Base-by-base conservation (phyloP, 225 moss, liverwort and hornwort species). In the Pleurozium schreberi region DNA sequence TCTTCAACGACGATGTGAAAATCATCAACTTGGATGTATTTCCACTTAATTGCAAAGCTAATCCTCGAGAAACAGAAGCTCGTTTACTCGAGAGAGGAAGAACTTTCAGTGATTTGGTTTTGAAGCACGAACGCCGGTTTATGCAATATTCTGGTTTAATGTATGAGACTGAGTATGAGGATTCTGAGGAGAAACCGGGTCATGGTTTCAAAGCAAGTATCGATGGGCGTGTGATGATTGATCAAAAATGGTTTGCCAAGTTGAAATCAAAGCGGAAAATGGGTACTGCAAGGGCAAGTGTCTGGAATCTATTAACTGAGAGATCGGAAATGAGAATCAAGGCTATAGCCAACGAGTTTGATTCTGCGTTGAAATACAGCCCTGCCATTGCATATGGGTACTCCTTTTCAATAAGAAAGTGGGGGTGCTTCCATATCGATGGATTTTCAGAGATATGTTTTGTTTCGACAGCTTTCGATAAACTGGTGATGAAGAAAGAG, bases 381-480 rank as follows among this genome's bases (percentile, higher is more conserved):
- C 92, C 94, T 1, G 94, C 93, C 1, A 87, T 88, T 53, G 91
- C 58, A 3, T 90, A 90, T 23, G 94, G 93, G 1, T 96, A 88
- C 45, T 88, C 93, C 8, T 95, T 95, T 80, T 63, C 81, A 5
- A 38, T 64, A 17, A 91, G 91, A 23, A 81, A 36, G 10, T 95
- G 94, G 95, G 91, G 96, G 6, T 84, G 89, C 63, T 95, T 96
- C 33, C 53, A 27, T 21, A 40, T 96, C 36, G 18, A 4, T 0
- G 91, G 93, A 21, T 82, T 95, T 40, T 50, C 36, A 9, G 52
- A 91, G 2, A 92, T 95, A 38, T 14, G 12, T 1, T 96, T 91
- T 59, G 66, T 85, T 52, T 65, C 85, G 0, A 73, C 81, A 38
- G 92, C 94, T n/a, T 94, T 93, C 74, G 91, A 92, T 40, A 81